Conservation (phyloP, 2,329 filamentous ascomycete genomes). For the Paramyrothecium sp. region DNA sequence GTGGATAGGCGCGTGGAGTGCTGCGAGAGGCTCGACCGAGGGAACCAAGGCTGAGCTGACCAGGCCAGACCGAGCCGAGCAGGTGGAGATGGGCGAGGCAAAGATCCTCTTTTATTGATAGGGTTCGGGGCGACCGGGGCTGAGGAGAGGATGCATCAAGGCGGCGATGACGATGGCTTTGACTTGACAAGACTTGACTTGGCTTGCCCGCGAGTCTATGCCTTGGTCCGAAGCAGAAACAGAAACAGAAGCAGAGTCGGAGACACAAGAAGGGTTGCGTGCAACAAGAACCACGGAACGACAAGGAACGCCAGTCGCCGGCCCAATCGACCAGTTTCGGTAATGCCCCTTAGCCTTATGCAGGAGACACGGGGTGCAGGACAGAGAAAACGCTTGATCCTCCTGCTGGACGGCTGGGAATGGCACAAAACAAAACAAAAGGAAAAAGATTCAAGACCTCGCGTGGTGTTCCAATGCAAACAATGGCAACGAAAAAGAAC, state of each 20-base stretch:
- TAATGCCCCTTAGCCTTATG: background rate
- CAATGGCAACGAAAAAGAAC: background rate
- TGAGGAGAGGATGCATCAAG: background rate
- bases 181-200: too few species aligned
- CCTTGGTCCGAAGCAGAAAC: too few species aligned
- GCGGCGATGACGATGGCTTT: background rate
- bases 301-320: background rate
- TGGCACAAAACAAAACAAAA: too few species aligned
- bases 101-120: background rate
- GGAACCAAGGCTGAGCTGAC: too few species aligned
- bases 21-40: too few species aligned
- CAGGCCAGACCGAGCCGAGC: too few species aligned
- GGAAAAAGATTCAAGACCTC: background rate
- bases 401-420: too few species aligned
- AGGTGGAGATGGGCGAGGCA: constrained; percentile 5
- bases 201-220: too few species aligned
- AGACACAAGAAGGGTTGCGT: background rate
- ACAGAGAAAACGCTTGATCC: too few species aligned
- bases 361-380: too few species aligned
- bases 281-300: background rate
- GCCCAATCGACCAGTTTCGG: background rate
- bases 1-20: constrained; percentile 7
- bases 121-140: background rate
- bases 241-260: background rate
- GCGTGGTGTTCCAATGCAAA: background rate